Evolutionary conservation across 768 basidiomycete species (phyloP).

Genomic region (Mycena chlorophos): DNA sequence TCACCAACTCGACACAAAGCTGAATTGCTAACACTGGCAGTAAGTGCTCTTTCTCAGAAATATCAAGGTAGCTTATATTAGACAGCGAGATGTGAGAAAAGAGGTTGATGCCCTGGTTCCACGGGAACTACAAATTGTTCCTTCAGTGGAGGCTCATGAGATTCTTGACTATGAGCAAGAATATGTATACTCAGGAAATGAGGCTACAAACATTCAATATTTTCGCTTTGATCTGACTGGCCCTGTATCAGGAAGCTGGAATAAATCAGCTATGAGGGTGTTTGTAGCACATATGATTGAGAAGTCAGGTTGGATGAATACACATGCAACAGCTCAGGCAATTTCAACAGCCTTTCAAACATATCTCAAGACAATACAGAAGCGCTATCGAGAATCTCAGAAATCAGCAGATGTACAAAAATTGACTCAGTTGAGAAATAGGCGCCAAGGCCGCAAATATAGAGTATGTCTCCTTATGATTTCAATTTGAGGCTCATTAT

Average conservation of each 20-base stretch:
- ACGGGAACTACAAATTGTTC: background rate
- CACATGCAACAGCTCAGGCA: background rate
- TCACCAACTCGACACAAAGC: background rate
- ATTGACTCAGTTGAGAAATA: background rate
- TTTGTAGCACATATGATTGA: slow-evolving; percentile 5
- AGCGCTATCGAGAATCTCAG: background rate
- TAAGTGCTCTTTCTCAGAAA: background rate
- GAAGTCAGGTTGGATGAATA: background rate
- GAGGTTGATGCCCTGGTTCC: background rate
- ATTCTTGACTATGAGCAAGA: background rate
- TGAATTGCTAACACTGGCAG: background rate
- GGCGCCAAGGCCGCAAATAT: slow-evolving; percentile 6
- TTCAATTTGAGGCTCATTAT: too few species aligned
- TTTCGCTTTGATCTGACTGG: slow-evolving; percentile 9
- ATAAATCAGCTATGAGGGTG: slow-evolving; percentile 9
- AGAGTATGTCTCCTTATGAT: background rate
- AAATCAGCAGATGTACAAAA: background rate
- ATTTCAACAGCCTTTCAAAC: background rate
- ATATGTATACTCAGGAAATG: background rate
- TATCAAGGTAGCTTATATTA: background rate
- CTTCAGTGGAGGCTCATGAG: background rate
- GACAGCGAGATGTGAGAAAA: background rate
- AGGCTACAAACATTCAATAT: slow-evolving; percentile 1
- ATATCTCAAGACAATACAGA: slow-evolving; percentile 3
- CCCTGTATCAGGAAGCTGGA: slow-evolving; percentile 2